Evolutionary conservation across 805 yeast genomes (phyloP).

Genomic region (Maudiozyma pseudohumilis): DNA sequence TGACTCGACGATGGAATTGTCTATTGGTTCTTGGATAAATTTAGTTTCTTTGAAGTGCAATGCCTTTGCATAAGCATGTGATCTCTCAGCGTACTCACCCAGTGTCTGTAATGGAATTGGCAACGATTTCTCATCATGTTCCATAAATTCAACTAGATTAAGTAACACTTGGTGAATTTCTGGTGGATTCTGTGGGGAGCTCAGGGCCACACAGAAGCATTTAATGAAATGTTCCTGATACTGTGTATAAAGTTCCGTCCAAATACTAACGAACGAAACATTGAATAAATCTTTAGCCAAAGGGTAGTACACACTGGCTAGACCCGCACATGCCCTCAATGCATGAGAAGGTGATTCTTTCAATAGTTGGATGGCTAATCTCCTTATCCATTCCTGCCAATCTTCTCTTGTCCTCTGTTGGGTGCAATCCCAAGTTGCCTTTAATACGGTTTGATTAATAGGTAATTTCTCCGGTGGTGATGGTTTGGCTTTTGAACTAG

Average conservation of each 20-base stretch:
- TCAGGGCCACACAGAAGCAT: slow-evolving; percentile 72
- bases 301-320: slow-evolving; percentile 78
- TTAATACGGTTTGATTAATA: slow-evolving; percentile 48
- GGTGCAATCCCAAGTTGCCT: slow-evolving; percentile 85
- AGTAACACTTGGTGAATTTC: slow-evolving; percentile 83
- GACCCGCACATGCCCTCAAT: slow-evolving; percentile 76
- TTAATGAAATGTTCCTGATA: slow-evolving; percentile 84
- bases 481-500: slow-evolving; percentile 30
- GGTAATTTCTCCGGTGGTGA: slow-evolving; percentile 53
- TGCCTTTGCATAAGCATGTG: slow-evolving; percentile 95
- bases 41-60: slow-evolving; percentile 91
- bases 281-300: slow-evolving; percentile 83
- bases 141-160: slow-evolving; percentile 89
- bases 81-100: slow-evolving; percentile 83
- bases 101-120: slow-evolving; percentile 79
- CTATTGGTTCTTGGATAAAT: slow-evolving; percentile 80
- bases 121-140: slow-evolving; percentile 87
- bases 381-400: slow-evolving; percentile 92
- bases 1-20: slow-evolving; percentile 77
- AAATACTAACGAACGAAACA: slow-evolving; percentile 84
- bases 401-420: slow-evolving; percentile 84
- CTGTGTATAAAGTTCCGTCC: slow-evolving; percentile 82
- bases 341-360: slow-evolving; percentile 92
- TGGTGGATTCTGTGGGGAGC: slow-evolving; percentile 85
- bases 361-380: slow-evolving; percentile 69